A percentile compares a stretch with the other conserved stretches of the same genome.
Evolutionary conservation across 73 alveolate species (phyloP).

Genomic region (Paramecium primaurelia): DNA sequence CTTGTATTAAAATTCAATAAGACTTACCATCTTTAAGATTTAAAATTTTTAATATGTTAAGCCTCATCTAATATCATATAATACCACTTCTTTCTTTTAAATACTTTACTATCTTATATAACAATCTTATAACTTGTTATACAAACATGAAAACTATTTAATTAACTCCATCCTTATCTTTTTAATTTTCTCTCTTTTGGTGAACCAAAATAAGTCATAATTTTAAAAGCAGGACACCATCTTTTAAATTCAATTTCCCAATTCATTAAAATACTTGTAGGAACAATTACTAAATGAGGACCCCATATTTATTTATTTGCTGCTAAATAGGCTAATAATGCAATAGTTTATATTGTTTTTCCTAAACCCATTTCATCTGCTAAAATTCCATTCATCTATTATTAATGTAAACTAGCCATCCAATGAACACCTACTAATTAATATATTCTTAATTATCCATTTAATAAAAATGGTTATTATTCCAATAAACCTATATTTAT

Average conservation of each 20-base stretch:
- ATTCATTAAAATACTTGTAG: constrained; percentile 97
- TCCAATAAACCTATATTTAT: not conserved
- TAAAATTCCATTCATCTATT: constrained; percentile 97
- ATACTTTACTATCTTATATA: constrained; percentile 92
- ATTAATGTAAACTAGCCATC: constrained; percentile 97
- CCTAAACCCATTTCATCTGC: constrained; percentile 99
- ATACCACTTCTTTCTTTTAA: constrained; percentile 99
- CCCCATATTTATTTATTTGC: constrained; percentile 97
- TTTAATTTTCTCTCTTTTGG: constrained; percentile 94
- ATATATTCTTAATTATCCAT: constrained; percentile 91
- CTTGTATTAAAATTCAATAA: constrained; percentile 96
- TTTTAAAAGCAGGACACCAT: constrained; percentile 99
- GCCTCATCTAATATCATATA: constrained; percentile 99
- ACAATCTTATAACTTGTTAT: constrained; percentile 96
- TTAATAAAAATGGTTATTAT: constrained; percentile 83
- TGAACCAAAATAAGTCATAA: constrained; percentile 96
- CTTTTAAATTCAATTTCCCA: constrained; percentile 99
- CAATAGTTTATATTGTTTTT: constrained; percentile 91
- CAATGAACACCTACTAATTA: constrained; percentile 97
- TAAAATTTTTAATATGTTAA: constrained; percentile 97
- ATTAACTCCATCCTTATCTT: constrained; percentile 98
- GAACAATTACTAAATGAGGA: constrained; percentile 99
- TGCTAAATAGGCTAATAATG: constrained; percentile 91
- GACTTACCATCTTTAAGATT: constrained; percentile 98
- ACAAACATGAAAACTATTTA: constrained; percentile 98